These are phyloP conservation scores for Litsea cubeba DNA, from an alignment of 164 flowering plant genomes.

Conservation along the genomic window DNA sequence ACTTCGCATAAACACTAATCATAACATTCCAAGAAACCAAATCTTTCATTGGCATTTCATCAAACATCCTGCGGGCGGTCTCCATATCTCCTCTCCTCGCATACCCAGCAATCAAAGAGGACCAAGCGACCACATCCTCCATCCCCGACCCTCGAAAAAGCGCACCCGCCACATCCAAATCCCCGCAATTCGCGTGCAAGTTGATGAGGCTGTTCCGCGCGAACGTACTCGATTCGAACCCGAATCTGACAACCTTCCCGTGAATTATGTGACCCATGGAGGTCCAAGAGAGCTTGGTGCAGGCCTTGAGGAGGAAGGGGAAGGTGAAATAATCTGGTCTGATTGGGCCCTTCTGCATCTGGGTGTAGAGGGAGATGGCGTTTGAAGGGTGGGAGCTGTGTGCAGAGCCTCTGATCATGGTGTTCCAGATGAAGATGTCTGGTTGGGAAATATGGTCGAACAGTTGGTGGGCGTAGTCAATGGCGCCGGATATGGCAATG, in stretches of 20 bases:
- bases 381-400: constrained; percentile 46
- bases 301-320: constrained; percentile 69
- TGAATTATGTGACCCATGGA: constrained; percentile 49
- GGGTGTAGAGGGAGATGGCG: constrained; percentile 40
- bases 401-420: constrained; percentile 66
- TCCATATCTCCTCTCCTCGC: constrained; percentile 54
- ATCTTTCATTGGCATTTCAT: constrained; percentile 69
- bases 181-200: constrained; percentile 72
- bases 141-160: constrained; percentile 50
- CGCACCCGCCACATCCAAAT: constrained; percentile 39
- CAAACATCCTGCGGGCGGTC: constrained; percentile 49
- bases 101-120: constrained; percentile 70
- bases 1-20: constrained; percentile 67
- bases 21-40: constrained; percentile 87
- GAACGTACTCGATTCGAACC: constrained; percentile 47
- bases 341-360: constrained; percentile 40
- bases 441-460: constrained; percentile 57
- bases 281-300: constrained; percentile 52
- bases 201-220: constrained; percentile 62
- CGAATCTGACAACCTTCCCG: constrained; percentile 47
- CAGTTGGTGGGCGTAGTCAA: constrained; percentile 56
- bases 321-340: constrained; percentile 59
- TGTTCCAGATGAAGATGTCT: constrained; percentile 72
- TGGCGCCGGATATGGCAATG: constrained; percentile 32
- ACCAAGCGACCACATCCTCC: constrained; percentile 66